Base-by-base conservation (phyloP, 768 basidiomycete genomes). In the Heimioporus sp. region DNA sequence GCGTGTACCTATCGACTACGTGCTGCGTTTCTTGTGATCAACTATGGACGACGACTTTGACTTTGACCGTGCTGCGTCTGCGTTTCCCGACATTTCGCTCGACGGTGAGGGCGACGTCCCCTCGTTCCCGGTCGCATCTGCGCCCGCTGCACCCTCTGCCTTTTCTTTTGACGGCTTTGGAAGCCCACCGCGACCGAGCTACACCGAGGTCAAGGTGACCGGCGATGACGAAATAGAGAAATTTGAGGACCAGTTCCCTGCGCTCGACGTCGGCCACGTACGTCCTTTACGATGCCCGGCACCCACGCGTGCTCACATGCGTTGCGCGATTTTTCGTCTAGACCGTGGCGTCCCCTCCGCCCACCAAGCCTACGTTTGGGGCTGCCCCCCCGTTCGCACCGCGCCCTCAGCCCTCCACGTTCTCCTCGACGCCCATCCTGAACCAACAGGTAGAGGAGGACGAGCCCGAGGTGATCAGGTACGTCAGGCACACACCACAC, bases 391-490 rank as follows among this genome's bases (percentile, higher is more conserved):
- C 88, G 3, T 88, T 87, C 56, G 90, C 90, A 24, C 90, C 90
- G 13, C 81, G 83, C 43, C 89, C 89, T 10, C 88, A 90, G 60
- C 79, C 81, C 10, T 87, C 88, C 10, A 77, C 79, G 0, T 80
- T 81, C 56, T 79, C 87, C 2, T 81, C 83, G 11, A 90, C 87
- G 10, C 87, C 90, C 37, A 89, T 90, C 52, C 72, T 90, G 38
- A 81, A 73, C 58, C 86, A 87, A 56, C 73, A 75, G 46, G 69
- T 85, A 15, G 76, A 81, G 24, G 90, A 90, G 65, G 90, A 90
- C 20, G 92, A 94, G 67, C 89, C 91, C 8, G 81, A 93, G 62
- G 87, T 89, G 37, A 91, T 93, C 76, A 87, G 79, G 92, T 91
- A 60, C 40, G 81, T 37, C 9, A 3, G 3, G 6, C 17, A 0